phyloP scores from a whole-genome alignment of 2,329 filamentous ascomycete species.

The Diaporthe nobilis region DNA sequence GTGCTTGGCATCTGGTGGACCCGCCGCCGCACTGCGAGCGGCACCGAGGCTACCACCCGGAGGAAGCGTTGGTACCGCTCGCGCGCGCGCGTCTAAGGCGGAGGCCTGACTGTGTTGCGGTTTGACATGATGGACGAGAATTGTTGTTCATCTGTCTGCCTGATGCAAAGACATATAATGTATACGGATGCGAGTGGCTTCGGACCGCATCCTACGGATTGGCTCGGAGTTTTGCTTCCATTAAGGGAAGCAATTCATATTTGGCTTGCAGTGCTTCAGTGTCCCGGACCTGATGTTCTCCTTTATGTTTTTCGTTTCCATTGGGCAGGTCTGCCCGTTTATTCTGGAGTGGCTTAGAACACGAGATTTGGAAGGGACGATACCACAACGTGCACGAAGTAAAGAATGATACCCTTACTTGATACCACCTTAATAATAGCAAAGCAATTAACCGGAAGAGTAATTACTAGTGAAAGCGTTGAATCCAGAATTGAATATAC shows the following conservation, averaged over 20 bases:
- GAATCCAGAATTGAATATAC: not conserved
- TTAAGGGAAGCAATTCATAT: not conserved
- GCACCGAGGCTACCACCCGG: constrained; percentile 46
- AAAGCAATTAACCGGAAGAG: not conserved
- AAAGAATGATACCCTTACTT: constrained; percentile 35
- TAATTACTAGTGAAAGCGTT: not conserved
- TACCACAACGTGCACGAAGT: not conserved
- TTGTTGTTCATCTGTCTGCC: not conserved
- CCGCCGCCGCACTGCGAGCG: constrained; percentile 56
- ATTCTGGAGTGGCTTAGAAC: not conserved
- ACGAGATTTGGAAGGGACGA: not conserved
- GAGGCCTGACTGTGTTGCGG: not conserved
- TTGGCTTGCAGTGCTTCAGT: not conserved
- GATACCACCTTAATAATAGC: constrained; percentile 25
- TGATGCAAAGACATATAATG: not conserved
- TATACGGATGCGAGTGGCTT: not conserved
- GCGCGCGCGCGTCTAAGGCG: constrained; percentile 56
- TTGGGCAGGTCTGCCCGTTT: not conserved
- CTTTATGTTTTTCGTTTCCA: not conserved
- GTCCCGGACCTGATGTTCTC: not conserved
- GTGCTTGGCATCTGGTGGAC: constrained; percentile 71
- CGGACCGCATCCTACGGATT: not conserved
- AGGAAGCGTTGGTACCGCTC: constrained; percentile 59
- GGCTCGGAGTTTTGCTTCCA: not conserved
- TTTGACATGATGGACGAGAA: not conserved